Evolutionary conservation across 2,329 filamentous ascomycete genomes (phyloP).

Genomic region (Geosmithia flava): DNA sequence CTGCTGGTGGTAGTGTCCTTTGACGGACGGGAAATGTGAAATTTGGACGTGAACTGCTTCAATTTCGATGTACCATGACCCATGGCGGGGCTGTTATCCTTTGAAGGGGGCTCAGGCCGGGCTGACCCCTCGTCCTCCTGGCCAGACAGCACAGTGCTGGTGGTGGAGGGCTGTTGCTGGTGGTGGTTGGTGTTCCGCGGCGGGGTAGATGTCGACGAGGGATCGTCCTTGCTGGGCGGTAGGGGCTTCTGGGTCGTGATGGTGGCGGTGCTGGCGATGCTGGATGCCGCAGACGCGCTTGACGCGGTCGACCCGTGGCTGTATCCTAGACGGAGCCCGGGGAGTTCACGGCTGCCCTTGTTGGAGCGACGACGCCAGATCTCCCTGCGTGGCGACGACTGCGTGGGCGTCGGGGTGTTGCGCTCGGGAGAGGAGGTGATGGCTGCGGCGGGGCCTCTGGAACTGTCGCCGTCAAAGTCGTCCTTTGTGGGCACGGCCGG

Average conservation of each 20-base stretch:
- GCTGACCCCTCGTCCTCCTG: background rate
- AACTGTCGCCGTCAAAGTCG: background rate
- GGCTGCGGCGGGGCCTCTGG: background rate
- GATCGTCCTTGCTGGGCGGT: background rate
- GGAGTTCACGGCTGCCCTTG: slow-evolving; percentile 31
- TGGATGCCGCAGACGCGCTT: background rate
- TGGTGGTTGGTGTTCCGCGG: background rate
- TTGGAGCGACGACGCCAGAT: slow-evolving; percentile 38
- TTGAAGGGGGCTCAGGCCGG: slow-evolving; percentile 5
- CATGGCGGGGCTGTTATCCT: slow-evolving; percentile 13
- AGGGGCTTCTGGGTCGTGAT: slow-evolving; percentile 6
- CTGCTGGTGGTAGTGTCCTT: slow-evolving; percentile 5
- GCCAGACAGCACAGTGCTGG: background rate
- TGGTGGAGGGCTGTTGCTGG: background rate
- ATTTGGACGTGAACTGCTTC: slow-evolving; percentile 15
- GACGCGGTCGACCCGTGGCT: slow-evolving; percentile 31
- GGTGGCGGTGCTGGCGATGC: background rate
- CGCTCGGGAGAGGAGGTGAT: slow-evolving; percentile 7
- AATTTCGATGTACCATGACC: slow-evolving; percentile 19
- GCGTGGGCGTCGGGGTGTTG: slow-evolving; percentile 13
- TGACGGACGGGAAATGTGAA: slow-evolving; percentile 10
- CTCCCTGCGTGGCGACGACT: slow-evolving; percentile 17
- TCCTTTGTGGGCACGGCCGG: slow-evolving; percentile 15
- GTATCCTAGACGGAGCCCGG: slow-evolving; percentile 31
- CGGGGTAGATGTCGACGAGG: background rate